A percentile compares a stretch with the other conserved stretches of the same genome.
phyloP scores from a whole-genome alignment of 169 alveolate species.

The Plasmodium ovale region DNA sequence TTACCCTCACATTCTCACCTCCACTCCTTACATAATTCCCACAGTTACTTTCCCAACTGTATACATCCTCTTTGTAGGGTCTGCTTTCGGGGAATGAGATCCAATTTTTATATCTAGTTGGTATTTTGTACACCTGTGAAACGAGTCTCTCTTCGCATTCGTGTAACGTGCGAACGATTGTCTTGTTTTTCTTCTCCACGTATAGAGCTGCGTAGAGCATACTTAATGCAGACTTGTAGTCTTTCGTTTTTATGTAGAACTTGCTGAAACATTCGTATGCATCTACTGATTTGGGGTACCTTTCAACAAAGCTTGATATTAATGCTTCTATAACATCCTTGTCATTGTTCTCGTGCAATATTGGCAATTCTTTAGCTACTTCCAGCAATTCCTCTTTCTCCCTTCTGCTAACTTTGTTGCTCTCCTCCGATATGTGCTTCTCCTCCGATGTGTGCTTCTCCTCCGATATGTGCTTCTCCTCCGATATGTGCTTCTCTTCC shows the following conservation, averaged over 20 bases:
- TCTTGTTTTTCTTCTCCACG: constrained; percentile 18
- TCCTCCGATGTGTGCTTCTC: too few species aligned
- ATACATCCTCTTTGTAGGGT: neutral
- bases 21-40: neutral
- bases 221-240: constrained; percentile 18
- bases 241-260: constrained; percentile 18
- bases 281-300: constrained; percentile 29
- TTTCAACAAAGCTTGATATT: constrained; percentile 11
- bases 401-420: neutral
- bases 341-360: constrained; percentile 14
- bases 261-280: constrained; percentile 24
- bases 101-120: constrained; percentile 28
- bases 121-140: constrained; percentile 10
- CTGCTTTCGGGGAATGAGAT: constrained; percentile 23
- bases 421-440: too few species aligned
- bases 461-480: too few species aligned
- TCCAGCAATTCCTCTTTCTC: constrained; percentile 26
- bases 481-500: too few species aligned
- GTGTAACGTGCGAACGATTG: neutral
- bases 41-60: too few species aligned
- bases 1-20: neutral
- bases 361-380: constrained; percentile 43
- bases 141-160: constrained; percentile 47
- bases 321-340: constrained; percentile 25
- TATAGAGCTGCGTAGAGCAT: constrained; percentile 54